phyloP scores from a whole-genome alignment of 208 protist genomes.

The Angomonas ambiguus region DNA sequence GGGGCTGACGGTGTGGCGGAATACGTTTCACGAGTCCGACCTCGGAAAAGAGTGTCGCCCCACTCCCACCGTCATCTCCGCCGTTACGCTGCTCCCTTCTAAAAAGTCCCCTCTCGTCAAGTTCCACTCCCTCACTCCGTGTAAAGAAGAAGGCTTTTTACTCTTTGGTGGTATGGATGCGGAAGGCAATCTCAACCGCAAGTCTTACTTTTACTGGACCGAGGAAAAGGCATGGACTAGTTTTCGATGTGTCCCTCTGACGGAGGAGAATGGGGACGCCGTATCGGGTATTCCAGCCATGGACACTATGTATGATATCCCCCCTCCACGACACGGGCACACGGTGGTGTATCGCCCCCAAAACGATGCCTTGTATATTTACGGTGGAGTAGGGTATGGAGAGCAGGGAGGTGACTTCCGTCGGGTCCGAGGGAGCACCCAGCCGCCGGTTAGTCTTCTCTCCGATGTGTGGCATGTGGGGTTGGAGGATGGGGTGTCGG shows the following conservation, averaged over 20 bases:
- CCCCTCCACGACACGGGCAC: constrained; percentile 49
- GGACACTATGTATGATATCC: background rate
- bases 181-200: background rate
- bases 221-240: constrained; percentile 24
- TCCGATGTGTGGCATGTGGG: constrained; percentile 35
- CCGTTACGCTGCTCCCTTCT: constrained; percentile 37
- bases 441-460: constrained; percentile 6
- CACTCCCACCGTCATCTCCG: constrained; percentile 29
- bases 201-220: constrained; percentile 26
- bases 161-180: constrained; percentile 37
- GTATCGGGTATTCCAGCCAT: background rate
- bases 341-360: constrained; percentile 34
- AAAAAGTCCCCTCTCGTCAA: constrained; percentile 29
- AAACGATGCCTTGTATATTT: constrained; percentile 56
- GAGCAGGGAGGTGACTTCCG: background rate
- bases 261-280: constrained; percentile 3
- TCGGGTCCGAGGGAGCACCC: background rate
- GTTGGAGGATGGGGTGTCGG: constrained; percentile 19
- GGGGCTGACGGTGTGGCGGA: constrained; percentile 28
- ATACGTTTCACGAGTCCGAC: constrained; percentile 28
- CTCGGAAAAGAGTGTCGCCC: constrained; percentile 21
- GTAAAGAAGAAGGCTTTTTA: constrained; percentile 32
- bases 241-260: constrained; percentile 18
- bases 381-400: constrained; percentile 39
- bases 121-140: constrained; percentile 55